These are phyloP conservation scores for Aspergillus sp. DNA, from an alignment of 2,329 filamentous ascomycete genomes.

Conservation along the genomic window DNA sequence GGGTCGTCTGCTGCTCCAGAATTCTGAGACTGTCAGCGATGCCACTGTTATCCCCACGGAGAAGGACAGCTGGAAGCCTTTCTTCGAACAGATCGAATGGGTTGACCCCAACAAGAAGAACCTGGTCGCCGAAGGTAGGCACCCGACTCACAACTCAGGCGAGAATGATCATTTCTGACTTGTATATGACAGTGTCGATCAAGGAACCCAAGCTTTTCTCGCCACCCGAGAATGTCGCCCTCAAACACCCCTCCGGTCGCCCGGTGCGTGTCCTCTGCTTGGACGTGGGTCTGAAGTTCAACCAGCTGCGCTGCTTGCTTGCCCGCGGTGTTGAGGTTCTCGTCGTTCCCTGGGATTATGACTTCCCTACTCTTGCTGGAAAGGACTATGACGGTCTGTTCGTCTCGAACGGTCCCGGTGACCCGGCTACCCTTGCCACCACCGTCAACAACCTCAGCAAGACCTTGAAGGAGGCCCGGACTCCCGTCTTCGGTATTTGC, in stretches of 20 bases:
- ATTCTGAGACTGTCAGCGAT: slow-evolving; percentile 46
- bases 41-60: slow-evolving; percentile 43
- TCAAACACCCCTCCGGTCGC: slow-evolving; percentile 86
- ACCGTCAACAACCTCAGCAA: slow-evolving; percentile 79
- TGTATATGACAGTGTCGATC: slow-evolving; percentile 72
- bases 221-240: slow-evolving; percentile 67
- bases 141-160: background rate
- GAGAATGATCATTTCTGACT: slow-evolving; percentile 29
- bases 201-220: slow-evolving; percentile 82
- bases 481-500: slow-evolving; percentile 94
- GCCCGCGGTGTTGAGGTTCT: slow-evolving; percentile 89
- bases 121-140: slow-evolving; percentile 88
- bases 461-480: slow-evolving; percentile 75
- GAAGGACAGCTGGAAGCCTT: slow-evolving; percentile 51
- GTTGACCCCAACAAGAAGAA: slow-evolving; percentile 90
- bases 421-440: slow-evolving; percentile 77
- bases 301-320: slow-evolving; percentile 92
- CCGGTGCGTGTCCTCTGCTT: slow-evolving; percentile 85
- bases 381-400: slow-evolving; percentile 95
- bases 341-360: slow-evolving; percentile 94
- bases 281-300: slow-evolving; percentile 98
- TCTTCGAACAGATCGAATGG: slow-evolving; percentile 85
- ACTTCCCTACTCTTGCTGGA: slow-evolving; percentile 74
- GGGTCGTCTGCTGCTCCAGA: slow-evolving; percentile 80
- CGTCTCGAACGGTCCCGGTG: slow-evolving; percentile 95